phyloP scores from a whole-genome alignment of 2,329 filamentous ascomycete species.

The Gaeumannomyces tritici region DNA sequence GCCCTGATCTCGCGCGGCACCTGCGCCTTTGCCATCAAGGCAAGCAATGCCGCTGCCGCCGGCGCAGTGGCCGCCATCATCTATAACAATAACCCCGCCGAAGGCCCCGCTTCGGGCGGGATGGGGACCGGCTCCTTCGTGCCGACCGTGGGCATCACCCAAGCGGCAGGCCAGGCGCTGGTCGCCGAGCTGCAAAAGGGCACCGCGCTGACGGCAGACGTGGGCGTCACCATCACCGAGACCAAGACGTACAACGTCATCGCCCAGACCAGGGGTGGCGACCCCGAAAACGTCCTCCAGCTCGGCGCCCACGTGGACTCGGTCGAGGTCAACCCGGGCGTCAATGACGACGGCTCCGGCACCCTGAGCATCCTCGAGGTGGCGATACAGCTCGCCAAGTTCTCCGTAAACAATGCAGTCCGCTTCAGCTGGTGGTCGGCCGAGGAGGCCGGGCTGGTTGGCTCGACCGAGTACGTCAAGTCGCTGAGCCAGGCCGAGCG shows the following conservation, averaged over 20 bases:
- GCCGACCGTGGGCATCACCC: constrained; percentile 58
- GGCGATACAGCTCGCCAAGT: constrained; percentile 41
- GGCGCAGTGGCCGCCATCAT: constrained; percentile 64
- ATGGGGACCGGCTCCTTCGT: constrained; percentile 55
- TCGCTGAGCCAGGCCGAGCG: constrained; percentile 32
- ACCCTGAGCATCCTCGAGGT: constrained; percentile 53
- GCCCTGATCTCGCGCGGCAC: constrained; percentile 61
- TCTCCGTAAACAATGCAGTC: constrained; percentile 32
- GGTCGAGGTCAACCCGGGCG: constrained; percentile 56
- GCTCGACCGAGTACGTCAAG: constrained; percentile 42
- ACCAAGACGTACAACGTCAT: constrained; percentile 51
- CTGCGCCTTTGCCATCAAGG: constrained; percentile 66
- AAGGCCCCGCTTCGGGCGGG: constrained; percentile 55
- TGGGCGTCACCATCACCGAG: constrained; percentile 27
- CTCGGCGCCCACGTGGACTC: constrained; percentile 56
- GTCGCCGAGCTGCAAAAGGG: constrained; percentile 29
- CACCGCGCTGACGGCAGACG: neutral
- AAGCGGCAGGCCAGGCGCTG: constrained; percentile 46
- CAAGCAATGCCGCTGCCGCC: constrained; percentile 54
- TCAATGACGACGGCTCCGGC: constrained; percentile 71
- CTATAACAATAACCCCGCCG: constrained; percentile 60
- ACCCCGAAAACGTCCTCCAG: constrained; percentile 55
- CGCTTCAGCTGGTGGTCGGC: constrained; percentile 55
- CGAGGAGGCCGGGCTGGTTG: constrained; percentile 47
- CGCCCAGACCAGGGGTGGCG: constrained; percentile 50